Evolutionary conservation across 352 stramenopile species (phyloP).

Genomic region (Pseudoperonospora humuli): DNA sequence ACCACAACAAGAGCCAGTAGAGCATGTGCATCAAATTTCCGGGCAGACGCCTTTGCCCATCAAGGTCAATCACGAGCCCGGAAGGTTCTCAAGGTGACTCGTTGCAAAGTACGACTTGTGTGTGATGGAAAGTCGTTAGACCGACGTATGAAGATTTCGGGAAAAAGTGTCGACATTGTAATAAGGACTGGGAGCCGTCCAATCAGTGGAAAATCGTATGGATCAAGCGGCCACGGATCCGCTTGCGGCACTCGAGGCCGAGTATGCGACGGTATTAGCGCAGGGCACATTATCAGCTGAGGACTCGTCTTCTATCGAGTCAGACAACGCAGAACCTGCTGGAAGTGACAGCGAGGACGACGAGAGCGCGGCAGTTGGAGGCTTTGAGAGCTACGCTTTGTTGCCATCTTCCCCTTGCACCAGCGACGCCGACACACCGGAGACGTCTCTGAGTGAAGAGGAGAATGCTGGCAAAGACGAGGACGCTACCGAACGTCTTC

Average conservation of each 20-base stretch:
- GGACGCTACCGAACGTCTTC: not conserved
- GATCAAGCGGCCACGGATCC: slow-evolving; percentile 33
- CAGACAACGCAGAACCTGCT: slow-evolving; percentile 7
- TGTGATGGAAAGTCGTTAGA: too few species aligned
- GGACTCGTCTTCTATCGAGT: not conserved
- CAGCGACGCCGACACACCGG: slow-evolving; percentile 16
- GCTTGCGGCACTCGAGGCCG: slow-evolving; percentile 44
- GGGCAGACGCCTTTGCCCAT: too few species aligned
- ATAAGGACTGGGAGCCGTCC: too few species aligned
- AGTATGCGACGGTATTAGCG: slow-evolving; percentile 53
- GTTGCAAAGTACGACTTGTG: too few species aligned
- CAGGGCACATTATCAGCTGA: slow-evolving; percentile 15
- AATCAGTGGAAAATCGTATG: slow-evolving; percentile 8
- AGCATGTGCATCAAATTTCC: too few species aligned
- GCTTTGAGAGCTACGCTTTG: slow-evolving; percentile 21
- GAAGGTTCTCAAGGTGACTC: too few species aligned
- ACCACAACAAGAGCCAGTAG: too few species aligned
- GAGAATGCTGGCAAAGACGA: slow-evolving; percentile 9
- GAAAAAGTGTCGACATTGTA: too few species aligned
- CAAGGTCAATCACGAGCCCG: too few species aligned
- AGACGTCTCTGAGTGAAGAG: slow-evolving; percentile 4
- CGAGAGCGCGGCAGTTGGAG: slow-evolving; percentile 20
- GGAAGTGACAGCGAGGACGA: slow-evolving; percentile 14
- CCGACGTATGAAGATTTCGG: too few species aligned
- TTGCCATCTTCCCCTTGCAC: slow-evolving; percentile 26